A percentile compares a stretch with the other conserved stretches of the same genome.
Evolutionary conservation across 1,284 basidiomycete genomes (phyloP).

Genomic region (Moniliophthora roreri): DNA sequence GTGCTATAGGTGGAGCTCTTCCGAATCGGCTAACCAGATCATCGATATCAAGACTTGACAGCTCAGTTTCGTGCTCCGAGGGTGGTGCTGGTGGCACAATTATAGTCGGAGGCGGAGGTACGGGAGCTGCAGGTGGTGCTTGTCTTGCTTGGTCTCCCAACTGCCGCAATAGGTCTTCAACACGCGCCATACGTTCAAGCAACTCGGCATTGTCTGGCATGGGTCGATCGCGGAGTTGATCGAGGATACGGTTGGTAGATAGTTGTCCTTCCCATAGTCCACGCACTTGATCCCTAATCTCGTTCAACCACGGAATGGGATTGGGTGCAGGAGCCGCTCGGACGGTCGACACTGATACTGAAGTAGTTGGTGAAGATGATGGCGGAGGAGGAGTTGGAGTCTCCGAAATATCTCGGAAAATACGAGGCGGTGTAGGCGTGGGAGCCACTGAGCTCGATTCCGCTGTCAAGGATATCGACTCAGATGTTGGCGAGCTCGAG

Average conservation of each 20-base stretch:
- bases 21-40: background rate
- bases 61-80: background rate
- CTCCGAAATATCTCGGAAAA: slow-evolving; percentile 18
- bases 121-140: slow-evolving; percentile 18
- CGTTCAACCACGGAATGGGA: slow-evolving; percentile 35
- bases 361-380: slow-evolving; percentile 11
- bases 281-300: slow-evolving; percentile 50
- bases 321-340: slow-evolving; percentile 14
- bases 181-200: slow-evolving; percentile 35
- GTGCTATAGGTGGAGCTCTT: slow-evolving; percentile 3
- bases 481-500: slow-evolving; percentile 19
- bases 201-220: slow-evolving; percentile 34
- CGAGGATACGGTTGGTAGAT: slow-evolving; percentile 53
- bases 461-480: slow-evolving; percentile 30
- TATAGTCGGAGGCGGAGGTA: slow-evolving; percentile 16
- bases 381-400: slow-evolving; percentile 37
- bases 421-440: slow-evolving; percentile 11
- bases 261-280: slow-evolving; percentile 59
- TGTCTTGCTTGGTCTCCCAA: slow-evolving; percentile 27
- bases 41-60: background rate
- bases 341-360: slow-evolving; percentile 3
- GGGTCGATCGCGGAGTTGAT: slow-evolving; percentile 34
- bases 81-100: slow-evolving; percentile 17
- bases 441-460: slow-evolving; percentile 26
- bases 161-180: slow-evolving; percentile 42